These are phyloP conservation scores for Zopfia rhizophila DNA, from an alignment of 2,329 filamentous ascomycete species.

Conservation along the genomic window DNA sequence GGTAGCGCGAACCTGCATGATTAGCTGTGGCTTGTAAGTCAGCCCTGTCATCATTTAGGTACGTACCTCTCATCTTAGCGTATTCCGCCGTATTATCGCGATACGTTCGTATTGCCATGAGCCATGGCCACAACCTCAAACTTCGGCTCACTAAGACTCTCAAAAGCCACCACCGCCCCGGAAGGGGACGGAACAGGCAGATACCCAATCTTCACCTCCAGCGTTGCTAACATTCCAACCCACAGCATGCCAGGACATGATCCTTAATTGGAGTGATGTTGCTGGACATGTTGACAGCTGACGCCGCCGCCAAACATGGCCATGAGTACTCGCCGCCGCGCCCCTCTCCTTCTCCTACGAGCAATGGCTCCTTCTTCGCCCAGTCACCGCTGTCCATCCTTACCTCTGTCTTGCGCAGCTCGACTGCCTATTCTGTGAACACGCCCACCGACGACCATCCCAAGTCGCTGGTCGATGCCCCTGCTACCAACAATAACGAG, in stretches of 20 bases:
- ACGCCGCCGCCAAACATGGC: constrained; percentile 47
- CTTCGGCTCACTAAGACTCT: constrained; percentile 28
- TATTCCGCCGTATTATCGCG: not conserved
- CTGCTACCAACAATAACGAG: constrained; percentile 12
- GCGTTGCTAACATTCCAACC: not conserved
- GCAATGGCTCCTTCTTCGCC: constrained; percentile 38
- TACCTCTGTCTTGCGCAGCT: constrained; percentile 40
- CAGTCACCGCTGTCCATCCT: constrained; percentile 49
- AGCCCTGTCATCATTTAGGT: constrained; percentile 26
- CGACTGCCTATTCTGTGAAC: constrained; percentile 27
- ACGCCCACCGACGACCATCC: constrained; percentile 13
- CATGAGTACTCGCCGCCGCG: constrained; percentile 41
- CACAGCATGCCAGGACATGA: constrained; percentile 31
- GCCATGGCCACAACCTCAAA: constrained; percentile 30
- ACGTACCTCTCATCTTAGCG: not conserved
- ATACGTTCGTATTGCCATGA: constrained; percentile 1
- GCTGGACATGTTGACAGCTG: constrained; percentile 51
- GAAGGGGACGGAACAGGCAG: constrained; percentile 6
- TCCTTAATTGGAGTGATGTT: constrained; percentile 39
- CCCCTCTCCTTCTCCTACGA: constrained; percentile 26
- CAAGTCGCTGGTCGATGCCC: constrained; percentile 3
- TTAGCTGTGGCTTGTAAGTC: constrained; percentile 42
- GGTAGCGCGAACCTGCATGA: not conserved
- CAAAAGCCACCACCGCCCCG: constrained; percentile 24
- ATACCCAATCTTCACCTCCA: constrained; percentile 14